phyloP scores from a whole-genome alignment of 129 eudicot genomes.

The Ambrosia trifida region DNA sequence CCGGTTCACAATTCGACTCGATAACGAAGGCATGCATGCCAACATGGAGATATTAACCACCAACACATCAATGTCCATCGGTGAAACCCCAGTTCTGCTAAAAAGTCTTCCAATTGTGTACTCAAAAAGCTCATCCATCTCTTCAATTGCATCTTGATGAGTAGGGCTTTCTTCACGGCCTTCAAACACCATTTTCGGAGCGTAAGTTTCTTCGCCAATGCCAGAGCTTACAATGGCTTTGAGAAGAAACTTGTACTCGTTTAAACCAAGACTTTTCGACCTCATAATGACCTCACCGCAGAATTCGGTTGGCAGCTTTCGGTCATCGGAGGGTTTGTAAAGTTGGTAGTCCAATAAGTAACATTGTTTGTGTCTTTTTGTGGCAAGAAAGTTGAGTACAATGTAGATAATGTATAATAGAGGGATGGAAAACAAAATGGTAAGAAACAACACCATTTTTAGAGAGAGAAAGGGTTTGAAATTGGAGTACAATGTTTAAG shows the following conservation, averaged over 20 bases:
- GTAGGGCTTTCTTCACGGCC: slow-evolving; percentile 43
- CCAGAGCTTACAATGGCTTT: slow-evolving; percentile 45
- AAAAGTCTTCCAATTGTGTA: slow-evolving; percentile 39
- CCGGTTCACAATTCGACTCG: slow-evolving; percentile 54
- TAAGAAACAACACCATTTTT: slow-evolving; percentile 32
- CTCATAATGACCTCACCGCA: slow-evolving; percentile 38
- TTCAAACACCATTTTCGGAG: slow-evolving; percentile 45
- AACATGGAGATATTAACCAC: slow-evolving; percentile 81
- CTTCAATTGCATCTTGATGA: slow-evolving; percentile 30
- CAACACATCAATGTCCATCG: slow-evolving; percentile 70
- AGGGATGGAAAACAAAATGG: slow-evolving; percentile 35
- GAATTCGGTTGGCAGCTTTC: slow-evolving; percentile 36
- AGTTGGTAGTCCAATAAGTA: slow-evolving; percentile 49
- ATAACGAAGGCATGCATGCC: slow-evolving; percentile 57
- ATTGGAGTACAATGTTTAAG: neutral
- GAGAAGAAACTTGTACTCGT: slow-evolving; percentile 46
- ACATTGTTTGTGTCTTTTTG: slow-evolving; percentile 33
- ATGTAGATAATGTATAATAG: slow-evolving; percentile 36
- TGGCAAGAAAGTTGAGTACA: slow-evolving; percentile 23
- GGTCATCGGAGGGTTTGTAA: slow-evolving; percentile 48
- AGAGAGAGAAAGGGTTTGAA: slow-evolving; percentile 12
- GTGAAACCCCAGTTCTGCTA: slow-evolving; percentile 36
- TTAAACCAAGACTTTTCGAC: slow-evolving; percentile 37
- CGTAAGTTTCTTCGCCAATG: slow-evolving; percentile 50
- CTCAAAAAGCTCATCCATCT: slow-evolving; percentile 48